Evolutionary conservation across 1,284 basidiomycete species (phyloP), one percentile per base, ranked within the genome.

Genomic region (Thecaphora thlaspeos): DNA sequence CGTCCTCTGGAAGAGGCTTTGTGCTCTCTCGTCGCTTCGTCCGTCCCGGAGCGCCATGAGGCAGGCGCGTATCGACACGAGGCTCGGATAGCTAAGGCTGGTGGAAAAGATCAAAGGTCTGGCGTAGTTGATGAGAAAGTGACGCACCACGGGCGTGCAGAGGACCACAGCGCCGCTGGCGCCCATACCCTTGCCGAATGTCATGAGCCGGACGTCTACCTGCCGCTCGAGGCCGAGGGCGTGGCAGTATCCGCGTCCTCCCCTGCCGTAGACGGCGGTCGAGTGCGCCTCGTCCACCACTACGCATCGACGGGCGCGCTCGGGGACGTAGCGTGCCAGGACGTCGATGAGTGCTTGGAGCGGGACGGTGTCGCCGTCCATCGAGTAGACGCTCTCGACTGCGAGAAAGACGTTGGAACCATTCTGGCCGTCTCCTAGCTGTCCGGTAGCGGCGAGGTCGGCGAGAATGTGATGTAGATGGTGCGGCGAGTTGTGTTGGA

Each of bases 341-440:
- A 82, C 69, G 15, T 83, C 81, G 15, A 86, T 82, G 49, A 95
- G 86, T 32, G 84, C 82, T 7, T 61, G 58, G 15, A 96, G 81
- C 1, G 91, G 90, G 1, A 89, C 84, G 54, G 93, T 83, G 43
- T 91, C 93, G 17, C 93, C 93, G 70, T 96, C 93, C 93, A 96
- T 97, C 57, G 88, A 90, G 75, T 97, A 96, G 50, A 96, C 79
- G 40, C 85, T 86, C 81, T 96, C 93, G 17, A 95, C 85, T 0
- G 89, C 87, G n/a, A 96, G 43, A 57, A 77, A 77, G 26, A 77
- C 57, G 39, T 77, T 77, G 14, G 39, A 36, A 18, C 46, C 2
- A 3, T n/a, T 19, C n/a, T 22, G 10, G 32, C 19, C 23, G 38
- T 10, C 43, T 21, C 22, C 40, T 21, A 57, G 38, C 3, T 41